These are phyloP conservation scores for Fraxinus albicans DNA, from an alignment of 305 asterid genomes.

Conservation along the genomic window DNA sequence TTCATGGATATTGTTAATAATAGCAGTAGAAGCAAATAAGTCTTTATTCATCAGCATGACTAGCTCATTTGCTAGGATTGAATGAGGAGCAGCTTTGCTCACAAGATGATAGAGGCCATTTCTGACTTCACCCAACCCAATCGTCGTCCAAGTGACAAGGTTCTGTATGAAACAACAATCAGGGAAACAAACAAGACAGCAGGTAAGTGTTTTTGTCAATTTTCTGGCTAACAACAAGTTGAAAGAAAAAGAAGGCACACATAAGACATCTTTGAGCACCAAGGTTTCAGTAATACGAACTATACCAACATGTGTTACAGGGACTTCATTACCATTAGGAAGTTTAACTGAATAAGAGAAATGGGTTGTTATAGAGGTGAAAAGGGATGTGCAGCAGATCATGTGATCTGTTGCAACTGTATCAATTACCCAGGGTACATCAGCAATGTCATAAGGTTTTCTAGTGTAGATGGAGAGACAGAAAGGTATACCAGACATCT, in stretches of 20 bases:
- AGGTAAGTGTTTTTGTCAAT: not conserved
- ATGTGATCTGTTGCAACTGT: not conserved
- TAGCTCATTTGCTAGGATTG: not conserved
- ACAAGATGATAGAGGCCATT: not conserved
- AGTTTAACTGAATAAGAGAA: not conserved
- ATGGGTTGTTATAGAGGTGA: not conserved
- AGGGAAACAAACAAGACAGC: not conserved
- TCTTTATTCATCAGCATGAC: not conserved
- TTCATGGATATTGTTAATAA: not conserved
- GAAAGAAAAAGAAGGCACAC: not conserved
- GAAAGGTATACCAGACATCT: not conserved
- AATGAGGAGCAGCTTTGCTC: not conserved
- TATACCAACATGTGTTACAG: too few relatives aligned
- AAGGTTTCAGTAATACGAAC: too few relatives aligned
- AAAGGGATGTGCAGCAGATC: not conserved
- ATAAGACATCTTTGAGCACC: too few relatives aligned
- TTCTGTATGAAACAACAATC: not conserved
- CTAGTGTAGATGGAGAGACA: not conserved
- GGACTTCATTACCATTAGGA: not conserved
- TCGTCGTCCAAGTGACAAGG: not conserved
- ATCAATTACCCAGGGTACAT: not conserved
- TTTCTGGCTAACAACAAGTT: not conserved
- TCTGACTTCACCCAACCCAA: not conserved
- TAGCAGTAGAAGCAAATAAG: not conserved
- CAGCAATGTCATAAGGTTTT: not conserved